These are phyloP conservation scores for Ocimum tenuiflorum DNA, from an alignment of 257 asterid species.

Conservation along the genomic window DNA sequence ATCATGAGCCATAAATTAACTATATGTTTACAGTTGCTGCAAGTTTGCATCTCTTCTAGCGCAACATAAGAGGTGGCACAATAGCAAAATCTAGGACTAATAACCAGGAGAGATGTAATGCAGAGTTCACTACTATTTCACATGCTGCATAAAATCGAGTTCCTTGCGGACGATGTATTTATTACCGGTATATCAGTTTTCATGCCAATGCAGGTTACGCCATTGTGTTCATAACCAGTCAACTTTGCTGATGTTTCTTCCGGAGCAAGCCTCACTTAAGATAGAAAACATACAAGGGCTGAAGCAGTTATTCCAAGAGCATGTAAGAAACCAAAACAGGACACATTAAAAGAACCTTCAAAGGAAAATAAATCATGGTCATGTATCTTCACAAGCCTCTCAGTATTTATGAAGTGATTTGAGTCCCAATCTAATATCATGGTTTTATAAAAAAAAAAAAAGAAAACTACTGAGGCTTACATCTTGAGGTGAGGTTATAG, in stretches of 20 bases:
- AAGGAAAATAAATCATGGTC: not conserved
- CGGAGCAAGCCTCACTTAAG: conserved; percentile 82
- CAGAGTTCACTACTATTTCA: no score
- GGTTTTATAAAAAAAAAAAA: no score
- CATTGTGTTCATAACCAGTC: conserved; percentile 81
- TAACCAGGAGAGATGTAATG: not conserved
- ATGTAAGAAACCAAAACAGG: not conserved
- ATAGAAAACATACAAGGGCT: conserved; percentile 2
- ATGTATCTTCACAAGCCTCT: not conserved
- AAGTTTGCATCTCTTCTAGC: not conserved
- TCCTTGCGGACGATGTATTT: no score
- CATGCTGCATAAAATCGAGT: no score
- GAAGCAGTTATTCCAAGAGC: not conserved
- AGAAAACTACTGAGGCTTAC: no score
- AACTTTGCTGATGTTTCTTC: conserved; percentile 59
- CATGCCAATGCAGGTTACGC: conserved; percentile 88
- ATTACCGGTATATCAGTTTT: conserved; percentile 80
- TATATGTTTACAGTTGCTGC: not conserved
- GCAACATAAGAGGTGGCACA: conserved; percentile 2
- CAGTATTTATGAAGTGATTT: not conserved
- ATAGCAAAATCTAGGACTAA: not conserved
- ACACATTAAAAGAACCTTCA: not conserved
- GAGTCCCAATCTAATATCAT: not conserved
- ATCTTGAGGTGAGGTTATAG: no score
- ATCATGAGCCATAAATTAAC: not conserved